phyloP scores from a whole-genome alignment of 192 early-diverging fungal genomes.

The Dispira simplex region DNA sequence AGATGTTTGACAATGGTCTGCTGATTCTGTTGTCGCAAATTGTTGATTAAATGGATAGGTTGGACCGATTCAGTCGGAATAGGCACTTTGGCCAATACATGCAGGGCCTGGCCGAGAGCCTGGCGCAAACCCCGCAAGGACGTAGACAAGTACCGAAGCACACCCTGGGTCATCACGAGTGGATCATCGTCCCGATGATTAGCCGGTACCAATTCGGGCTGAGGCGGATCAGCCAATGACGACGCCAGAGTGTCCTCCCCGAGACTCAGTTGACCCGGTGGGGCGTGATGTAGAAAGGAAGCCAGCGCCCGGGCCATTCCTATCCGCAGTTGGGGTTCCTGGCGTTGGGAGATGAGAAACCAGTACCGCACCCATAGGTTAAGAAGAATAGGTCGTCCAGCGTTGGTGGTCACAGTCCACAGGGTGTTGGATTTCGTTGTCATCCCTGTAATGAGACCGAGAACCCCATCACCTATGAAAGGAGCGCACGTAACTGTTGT shows the following conservation, averaged over 20 bases:
- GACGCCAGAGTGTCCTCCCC: background rate
- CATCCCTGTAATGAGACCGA: no score
- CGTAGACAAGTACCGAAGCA: constrained; percentile 3
- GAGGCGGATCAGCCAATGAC: background rate
- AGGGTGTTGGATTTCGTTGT: no score
- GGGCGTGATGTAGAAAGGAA: background rate
- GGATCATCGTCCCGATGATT: background rate
- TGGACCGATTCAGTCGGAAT: background rate
- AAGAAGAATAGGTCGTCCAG: background rate
- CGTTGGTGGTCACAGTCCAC: no score
- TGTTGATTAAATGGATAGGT: background rate
- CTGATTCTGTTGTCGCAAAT: background rate
- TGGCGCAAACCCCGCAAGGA: background rate
- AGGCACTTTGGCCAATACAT: background rate
- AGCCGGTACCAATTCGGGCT: background rate
- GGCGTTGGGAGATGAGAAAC: constrained; percentile 8
- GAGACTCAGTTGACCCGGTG: background rate
- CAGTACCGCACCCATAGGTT: constrained; percentile 6
- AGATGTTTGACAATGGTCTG: background rate
- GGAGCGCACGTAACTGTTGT: background rate
- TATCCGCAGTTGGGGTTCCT: constrained; percentile 6
- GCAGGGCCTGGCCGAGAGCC: background rate
- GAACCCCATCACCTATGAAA: background rate
- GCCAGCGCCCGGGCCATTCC: constrained; percentile 2
- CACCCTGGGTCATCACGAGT: background rate